These are phyloP conservation scores for Pyrenophora teres DNA, from an alignment of 2,329 filamentous ascomycete genomes.

Conservation along the genomic window DNA sequence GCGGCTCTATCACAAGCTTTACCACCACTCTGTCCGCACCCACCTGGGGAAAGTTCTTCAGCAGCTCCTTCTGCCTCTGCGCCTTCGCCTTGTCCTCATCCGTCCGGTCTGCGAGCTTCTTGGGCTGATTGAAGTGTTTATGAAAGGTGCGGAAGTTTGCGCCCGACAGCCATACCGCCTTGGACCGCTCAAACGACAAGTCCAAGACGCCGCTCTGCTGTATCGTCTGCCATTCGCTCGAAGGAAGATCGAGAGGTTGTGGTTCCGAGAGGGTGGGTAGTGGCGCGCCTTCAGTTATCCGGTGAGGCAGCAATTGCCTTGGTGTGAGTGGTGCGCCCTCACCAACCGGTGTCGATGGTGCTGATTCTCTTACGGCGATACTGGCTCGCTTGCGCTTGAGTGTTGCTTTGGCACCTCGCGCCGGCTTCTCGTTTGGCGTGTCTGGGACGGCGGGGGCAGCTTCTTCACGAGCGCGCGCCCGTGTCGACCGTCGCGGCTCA, in stretches of 20 bases:
- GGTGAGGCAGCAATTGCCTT: slow-evolving; percentile 59
- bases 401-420: slow-evolving; percentile 32
- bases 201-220: slow-evolving; percentile 76
- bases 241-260: slow-evolving; percentile 66
- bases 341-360: slow-evolving; percentile 30
- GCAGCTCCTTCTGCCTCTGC: slow-evolving; percentile 65
- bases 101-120: slow-evolving; percentile 60
- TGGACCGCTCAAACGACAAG: slow-evolving; percentile 74
- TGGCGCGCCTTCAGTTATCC: slow-evolving; percentile 67
- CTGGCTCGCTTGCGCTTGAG: slow-evolving; percentile 43
- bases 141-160: slow-evolving; percentile 48
- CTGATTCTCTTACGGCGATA: slow-evolving; percentile 29
- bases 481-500: slow-evolving; percentile 45
- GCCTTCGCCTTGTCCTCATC: slow-evolving; percentile 62
- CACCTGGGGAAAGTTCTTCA: slow-evolving; percentile 46
- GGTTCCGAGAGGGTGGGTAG: slow-evolving; percentile 71
- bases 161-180: slow-evolving; percentile 54
- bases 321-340: slow-evolving; percentile 19
- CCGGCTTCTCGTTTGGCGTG: slow-evolving; percentile 26
- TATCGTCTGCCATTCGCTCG: slow-evolving; percentile 72
- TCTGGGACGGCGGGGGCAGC: slow-evolving; percentile 31
- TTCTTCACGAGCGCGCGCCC: slow-evolving; percentile 44
- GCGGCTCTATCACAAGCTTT: slow-evolving; percentile 74
- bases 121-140: slow-evolving; percentile 42
- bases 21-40: slow-evolving; percentile 27